phyloP scores from a whole-genome alignment of 2,329 filamentous ascomycete genomes.

The Furcasterigmium furcatum region DNA sequence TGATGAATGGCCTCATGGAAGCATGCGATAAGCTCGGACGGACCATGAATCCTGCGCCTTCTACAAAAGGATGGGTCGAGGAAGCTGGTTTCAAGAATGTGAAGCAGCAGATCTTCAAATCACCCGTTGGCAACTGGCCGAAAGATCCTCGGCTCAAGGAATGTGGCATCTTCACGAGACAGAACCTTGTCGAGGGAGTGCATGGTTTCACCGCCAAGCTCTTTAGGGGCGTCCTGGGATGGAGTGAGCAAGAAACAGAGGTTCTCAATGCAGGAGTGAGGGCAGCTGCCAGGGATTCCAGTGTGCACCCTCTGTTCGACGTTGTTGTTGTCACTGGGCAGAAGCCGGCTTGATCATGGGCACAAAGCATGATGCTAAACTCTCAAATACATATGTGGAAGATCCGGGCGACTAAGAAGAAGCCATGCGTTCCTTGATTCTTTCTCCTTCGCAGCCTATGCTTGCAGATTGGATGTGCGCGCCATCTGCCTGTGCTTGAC shows the following conservation, averaged over 20 bases:
- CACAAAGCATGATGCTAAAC: too few relatives aligned
- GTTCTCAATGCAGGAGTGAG: conserved; percentile 18
- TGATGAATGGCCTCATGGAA: conserved; percentile 17
- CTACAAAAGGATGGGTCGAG: conserved; percentile 15
- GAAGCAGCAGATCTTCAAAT: conserved; percentile 20
- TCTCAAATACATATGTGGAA: too few relatives aligned
- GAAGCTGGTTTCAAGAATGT: conserved; percentile 25
- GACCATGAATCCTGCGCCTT: conserved; percentile 22
- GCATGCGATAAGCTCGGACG: conserved; percentile 23
- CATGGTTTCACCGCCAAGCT: conserved; percentile 15
- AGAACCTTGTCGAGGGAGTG: conserved; percentile 14
- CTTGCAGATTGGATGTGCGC: too few relatives aligned
- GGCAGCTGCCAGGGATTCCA: conserved; percentile 20
- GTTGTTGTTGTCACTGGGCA: conserved; percentile 23
- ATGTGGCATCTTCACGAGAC: conserved; percentile 22
- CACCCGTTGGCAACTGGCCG: conserved; percentile 32
- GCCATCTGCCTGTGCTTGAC: too few relatives aligned
- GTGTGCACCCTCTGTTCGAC: conserved; percentile 24
- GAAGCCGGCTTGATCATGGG: too few relatives aligned
- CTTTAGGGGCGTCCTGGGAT: conserved; percentile 23
- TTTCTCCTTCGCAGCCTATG: too few relatives aligned
- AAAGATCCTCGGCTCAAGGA: conserved; percentile 36
- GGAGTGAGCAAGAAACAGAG: conserved; percentile 17
- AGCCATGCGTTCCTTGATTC: too few relatives aligned
- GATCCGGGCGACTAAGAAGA: too few relatives aligned